phyloP scores from a whole-genome alignment of 441 rosid genomes.

The Brassica balearica region DNA sequence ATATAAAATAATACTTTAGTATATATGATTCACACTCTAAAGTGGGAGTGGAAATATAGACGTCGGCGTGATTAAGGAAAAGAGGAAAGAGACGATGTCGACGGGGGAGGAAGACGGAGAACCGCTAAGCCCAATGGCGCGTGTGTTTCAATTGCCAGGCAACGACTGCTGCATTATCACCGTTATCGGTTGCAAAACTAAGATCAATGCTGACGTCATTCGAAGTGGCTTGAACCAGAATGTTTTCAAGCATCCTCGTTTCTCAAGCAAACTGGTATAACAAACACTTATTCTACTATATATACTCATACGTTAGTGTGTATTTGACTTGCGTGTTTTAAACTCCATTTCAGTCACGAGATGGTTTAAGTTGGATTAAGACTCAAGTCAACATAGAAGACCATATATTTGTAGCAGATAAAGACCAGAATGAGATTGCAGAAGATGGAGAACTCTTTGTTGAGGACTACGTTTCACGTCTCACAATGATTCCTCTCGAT shows the following conservation, averaged over 20 bases:
- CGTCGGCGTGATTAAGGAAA: too few relatives aligned
- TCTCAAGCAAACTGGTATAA: constrained; percentile 60
- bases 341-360: background rate
- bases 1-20: too few relatives aligned
- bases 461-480: constrained; percentile 46
- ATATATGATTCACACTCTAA: too few relatives aligned
- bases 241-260: constrained; percentile 68
- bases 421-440: constrained; percentile 33
- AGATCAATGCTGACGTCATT: constrained; percentile 45
- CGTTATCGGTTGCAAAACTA: constrained; percentile 54
- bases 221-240: constrained; percentile 48
- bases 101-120: constrained; percentile 28
- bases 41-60: too few relatives aligned
- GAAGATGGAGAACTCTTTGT: constrained; percentile 35
- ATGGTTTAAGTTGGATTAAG: constrained; percentile 46
- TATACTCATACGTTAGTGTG: too few relatives aligned
- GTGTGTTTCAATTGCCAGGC: constrained; percentile 55
- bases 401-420: constrained; percentile 39
- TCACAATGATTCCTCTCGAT: constrained; percentile 44
- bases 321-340: background rate
- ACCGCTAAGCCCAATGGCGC: constrained; percentile 63
- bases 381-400: constrained; percentile 47
- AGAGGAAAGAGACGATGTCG: constrained; percentile 2
- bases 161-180: constrained; percentile 56
- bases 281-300: background rate